phyloP scores from a whole-genome alignment of 768 basidiomycete species.

The Gloeopeniophorella convolvens region DNA sequence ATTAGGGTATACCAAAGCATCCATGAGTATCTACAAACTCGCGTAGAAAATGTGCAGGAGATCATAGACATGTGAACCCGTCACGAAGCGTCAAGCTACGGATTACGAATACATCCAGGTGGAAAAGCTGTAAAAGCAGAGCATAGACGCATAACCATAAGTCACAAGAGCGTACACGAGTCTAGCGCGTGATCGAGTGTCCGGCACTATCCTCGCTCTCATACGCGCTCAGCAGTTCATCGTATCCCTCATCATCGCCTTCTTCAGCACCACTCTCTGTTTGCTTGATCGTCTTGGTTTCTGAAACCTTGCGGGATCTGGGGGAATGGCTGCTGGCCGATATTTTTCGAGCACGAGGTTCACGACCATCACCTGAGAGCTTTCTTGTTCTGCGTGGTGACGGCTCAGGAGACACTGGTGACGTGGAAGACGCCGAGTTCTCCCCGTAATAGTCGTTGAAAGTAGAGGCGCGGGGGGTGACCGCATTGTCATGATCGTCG shows the following conservation, averaged over 20 bases:
- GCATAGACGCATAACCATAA: neutral
- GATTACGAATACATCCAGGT: neutral
- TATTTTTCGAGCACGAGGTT: slow-evolving; percentile 24
- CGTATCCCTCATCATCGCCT: slow-evolving; percentile 71
- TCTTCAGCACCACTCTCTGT: slow-evolving; percentile 67
- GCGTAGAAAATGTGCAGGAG: neutral
- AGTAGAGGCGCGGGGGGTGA: slow-evolving; percentile 50
- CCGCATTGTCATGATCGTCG: slow-evolving; percentile 41
- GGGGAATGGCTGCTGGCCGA: slow-evolving; percentile 26
- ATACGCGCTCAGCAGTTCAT: slow-evolving; percentile 72
- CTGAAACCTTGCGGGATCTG: slow-evolving; percentile 22
- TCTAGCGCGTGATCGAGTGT: slow-evolving; percentile 11
- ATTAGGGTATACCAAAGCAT: slow-evolving; percentile 54
- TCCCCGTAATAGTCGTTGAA: slow-evolving; percentile 34
- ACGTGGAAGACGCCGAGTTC: slow-evolving; percentile 24
- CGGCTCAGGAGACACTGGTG: slow-evolving; percentile 25
- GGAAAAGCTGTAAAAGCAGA: neutral
- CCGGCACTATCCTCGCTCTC: slow-evolving; percentile 60
- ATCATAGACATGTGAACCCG: slow-evolving; percentile 9
- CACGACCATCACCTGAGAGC: slow-evolving; percentile 25
- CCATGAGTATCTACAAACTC: slow-evolving; percentile 33
- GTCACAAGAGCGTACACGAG: neutral
- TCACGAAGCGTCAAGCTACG: neutral
- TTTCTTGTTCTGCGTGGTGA: slow-evolving; percentile 26
- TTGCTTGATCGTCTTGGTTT: slow-evolving; percentile 36